phyloP scores from a whole-genome alignment of 2,329 filamentous ascomycete genomes.

The Calonectria hawksworthii region DNA sequence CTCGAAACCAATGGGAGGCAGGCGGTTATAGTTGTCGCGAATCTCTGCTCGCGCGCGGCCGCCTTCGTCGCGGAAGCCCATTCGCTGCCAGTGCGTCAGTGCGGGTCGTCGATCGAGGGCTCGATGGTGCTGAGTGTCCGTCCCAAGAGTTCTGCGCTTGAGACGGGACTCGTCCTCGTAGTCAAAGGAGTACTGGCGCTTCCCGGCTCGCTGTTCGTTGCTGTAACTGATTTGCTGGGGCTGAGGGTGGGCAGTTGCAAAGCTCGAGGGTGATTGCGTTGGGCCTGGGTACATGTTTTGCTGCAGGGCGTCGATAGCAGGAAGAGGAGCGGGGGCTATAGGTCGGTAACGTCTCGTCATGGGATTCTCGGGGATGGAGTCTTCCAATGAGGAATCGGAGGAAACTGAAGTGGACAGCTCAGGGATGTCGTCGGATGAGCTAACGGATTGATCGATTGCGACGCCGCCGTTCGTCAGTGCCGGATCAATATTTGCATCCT shows the following conservation, averaged over 20 bases:
- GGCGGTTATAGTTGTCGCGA: not conserved
- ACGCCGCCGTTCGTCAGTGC: not conserved
- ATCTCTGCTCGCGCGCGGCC: not conserved
- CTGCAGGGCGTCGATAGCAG: not conserved
- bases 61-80: constrained; percentile 23
- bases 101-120: not conserved
- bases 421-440: not conserved
- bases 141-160: constrained; percentile 11
- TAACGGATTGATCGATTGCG: not conserved
- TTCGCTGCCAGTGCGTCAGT: constrained; percentile 17
- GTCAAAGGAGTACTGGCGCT: not conserved
- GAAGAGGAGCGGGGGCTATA: constrained; percentile 8
- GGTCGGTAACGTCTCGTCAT: not conserved
- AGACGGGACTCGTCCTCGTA: constrained; percentile 9
- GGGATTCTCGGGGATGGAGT: not conserved
- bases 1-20: not conserved
- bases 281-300: not conserved
- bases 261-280: not conserved
- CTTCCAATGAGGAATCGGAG: constrained; percentile 2
- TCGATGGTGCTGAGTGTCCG: not conserved
- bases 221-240: not conserved
- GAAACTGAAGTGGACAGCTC: constrained; percentile 1
- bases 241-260: not conserved
- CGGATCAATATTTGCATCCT: constrained; percentile 8
- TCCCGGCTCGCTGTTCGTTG: not conserved